Conservation (phyloP, 371 early-diverging fungal species). For the Blastocladiella emersonii region DNA sequence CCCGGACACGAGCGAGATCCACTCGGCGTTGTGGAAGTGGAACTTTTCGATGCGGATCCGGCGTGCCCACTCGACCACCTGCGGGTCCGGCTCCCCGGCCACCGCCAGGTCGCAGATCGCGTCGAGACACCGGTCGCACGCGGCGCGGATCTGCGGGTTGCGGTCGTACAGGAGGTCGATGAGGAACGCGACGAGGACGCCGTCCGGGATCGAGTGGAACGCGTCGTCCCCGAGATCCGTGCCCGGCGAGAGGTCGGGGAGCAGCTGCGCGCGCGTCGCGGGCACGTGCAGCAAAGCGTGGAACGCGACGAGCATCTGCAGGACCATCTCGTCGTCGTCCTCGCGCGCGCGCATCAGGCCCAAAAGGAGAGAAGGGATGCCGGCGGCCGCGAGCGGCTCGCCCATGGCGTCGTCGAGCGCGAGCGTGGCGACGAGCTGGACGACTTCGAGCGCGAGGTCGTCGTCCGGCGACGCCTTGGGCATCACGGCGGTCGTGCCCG, state of each 20-base stretch:
- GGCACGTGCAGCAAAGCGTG: neutral
- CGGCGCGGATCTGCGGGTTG: conserved; percentile 28
- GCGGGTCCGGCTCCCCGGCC: neutral
- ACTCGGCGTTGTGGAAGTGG: conserved; percentile 38
- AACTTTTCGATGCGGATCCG: conserved; percentile 32
- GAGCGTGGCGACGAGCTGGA: conserved; percentile 30
- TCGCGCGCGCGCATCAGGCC: conserved; percentile 16
- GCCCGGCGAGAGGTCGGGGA: conserved; percentile 20
- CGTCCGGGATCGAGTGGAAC: neutral
- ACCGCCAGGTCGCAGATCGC: conserved; percentile 23
- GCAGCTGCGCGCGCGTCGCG: conserved; percentile 20
- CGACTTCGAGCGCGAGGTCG: conserved; percentile 26
- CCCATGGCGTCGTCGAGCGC: conserved; percentile 25
- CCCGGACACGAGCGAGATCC: conserved; percentile 12
- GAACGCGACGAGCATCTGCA: conserved; percentile 14
- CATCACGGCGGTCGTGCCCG: neutral
- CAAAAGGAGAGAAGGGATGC: conserved; percentile 15
- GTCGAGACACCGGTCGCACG: conserved; percentile 33
- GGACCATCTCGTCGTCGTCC: conserved; percentile 40
- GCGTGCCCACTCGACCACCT: conserved; percentile 11
- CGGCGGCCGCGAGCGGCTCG: conserved; percentile 18
- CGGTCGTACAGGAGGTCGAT: conserved; percentile 38
- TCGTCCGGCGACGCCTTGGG: conserved; percentile 13
- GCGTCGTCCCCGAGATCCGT: conserved; percentile 16
- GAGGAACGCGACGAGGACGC: conserved; percentile 22